phyloP scores from a whole-genome alignment of 345 rosid species.

The Citrus mangshanensis region DNA sequence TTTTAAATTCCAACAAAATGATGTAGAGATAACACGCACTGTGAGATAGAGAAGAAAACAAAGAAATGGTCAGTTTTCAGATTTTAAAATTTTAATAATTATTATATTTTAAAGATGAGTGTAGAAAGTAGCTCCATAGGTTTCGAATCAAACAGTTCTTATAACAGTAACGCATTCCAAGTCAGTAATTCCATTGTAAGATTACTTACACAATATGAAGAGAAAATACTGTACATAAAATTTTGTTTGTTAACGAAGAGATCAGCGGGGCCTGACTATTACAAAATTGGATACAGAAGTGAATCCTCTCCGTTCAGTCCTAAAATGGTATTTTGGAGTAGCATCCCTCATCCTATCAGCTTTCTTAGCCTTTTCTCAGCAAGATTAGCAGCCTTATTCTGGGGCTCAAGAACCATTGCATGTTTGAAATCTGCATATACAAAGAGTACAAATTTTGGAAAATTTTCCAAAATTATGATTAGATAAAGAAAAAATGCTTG shows the following conservation, averaged over 20 bases:
- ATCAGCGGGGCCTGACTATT: not conserved
- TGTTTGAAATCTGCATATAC: conserved; percentile 73
- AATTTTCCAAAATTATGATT: too few relatives aligned
- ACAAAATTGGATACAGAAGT: not conserved
- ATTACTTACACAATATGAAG: not conserved
- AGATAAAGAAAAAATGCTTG: not conserved
- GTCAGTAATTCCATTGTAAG: not conserved
- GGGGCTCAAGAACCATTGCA: conserved; percentile 89
- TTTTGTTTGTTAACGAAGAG: not conserved
- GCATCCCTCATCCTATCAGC: conserved; percentile 39
- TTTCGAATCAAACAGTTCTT: too few relatives aligned
- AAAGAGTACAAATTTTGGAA: not conserved
- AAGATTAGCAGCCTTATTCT: conserved; percentile 63
- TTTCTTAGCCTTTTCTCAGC: conserved; percentile 72
- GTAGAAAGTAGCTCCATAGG: too few relatives aligned
- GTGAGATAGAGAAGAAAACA: too few relatives aligned
- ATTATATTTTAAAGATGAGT: too few relatives aligned
- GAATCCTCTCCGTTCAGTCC: not conserved
- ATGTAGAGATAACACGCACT: too few relatives aligned
- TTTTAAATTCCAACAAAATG: too few relatives aligned
- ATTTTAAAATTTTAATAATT: too few relatives aligned
- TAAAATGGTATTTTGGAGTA: not conserved
- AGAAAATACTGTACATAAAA: not conserved
- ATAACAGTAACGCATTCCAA: not conserved
- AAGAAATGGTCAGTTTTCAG: too few relatives aligned